Percentiles rank a stretch among this genome's conserved stretches.
These are phyloP conservation scores for Candida takata DNA, from an alignment of 805 yeast species.

Conservation along the genomic window DNA sequence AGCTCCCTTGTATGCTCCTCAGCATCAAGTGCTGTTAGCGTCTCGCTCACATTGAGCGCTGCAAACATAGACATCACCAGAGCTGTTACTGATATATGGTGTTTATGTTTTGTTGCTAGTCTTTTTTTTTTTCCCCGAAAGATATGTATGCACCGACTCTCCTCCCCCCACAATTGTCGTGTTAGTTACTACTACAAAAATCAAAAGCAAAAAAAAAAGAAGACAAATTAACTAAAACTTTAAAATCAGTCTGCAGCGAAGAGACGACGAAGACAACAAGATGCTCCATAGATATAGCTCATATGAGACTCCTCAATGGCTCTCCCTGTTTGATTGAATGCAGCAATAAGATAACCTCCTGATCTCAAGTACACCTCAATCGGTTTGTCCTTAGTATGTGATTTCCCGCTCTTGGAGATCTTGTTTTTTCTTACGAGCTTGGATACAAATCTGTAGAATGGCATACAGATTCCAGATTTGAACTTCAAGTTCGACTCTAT, in stretches of 20 bases:
- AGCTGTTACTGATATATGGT: too few relatives aligned
- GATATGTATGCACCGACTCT: too few relatives aligned
- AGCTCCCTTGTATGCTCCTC: conserved; percentile 90
- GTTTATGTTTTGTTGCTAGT: not conserved
- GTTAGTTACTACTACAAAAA: too few relatives aligned
- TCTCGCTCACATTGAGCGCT: conserved; percentile 74
- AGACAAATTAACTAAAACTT: too few relatives aligned
- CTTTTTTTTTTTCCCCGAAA: not conserved
- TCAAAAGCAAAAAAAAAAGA: too few relatives aligned
- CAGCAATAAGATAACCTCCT: conserved; percentile 46
- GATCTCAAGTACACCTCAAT: conserved; percentile 41
- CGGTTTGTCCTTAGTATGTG: conserved; percentile 8
- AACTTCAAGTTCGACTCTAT: conserved; percentile 25
- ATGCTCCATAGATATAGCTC: conserved; percentile 39
- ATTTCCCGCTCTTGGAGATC: conserved; percentile 13
- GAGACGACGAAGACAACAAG: conserved; percentile 41
- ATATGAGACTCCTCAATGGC: conserved; percentile 31
- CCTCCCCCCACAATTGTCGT: too few relatives aligned
- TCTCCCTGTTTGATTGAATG: conserved; percentile 31
- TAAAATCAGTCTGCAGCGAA: conserved; percentile 23
- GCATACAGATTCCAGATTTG: conserved; percentile 46
- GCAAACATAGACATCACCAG: conserved; percentile 49
- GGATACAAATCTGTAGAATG: conserved; percentile 39
- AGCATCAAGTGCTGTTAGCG: conserved; percentile 57
- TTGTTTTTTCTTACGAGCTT: conserved; percentile 36